Evolutionary conservation across 495 filamentous ascomycete genomes (phyloP), one percentile per base, ranked within the genome.

Genomic region (Cercophora sp.): DNA sequence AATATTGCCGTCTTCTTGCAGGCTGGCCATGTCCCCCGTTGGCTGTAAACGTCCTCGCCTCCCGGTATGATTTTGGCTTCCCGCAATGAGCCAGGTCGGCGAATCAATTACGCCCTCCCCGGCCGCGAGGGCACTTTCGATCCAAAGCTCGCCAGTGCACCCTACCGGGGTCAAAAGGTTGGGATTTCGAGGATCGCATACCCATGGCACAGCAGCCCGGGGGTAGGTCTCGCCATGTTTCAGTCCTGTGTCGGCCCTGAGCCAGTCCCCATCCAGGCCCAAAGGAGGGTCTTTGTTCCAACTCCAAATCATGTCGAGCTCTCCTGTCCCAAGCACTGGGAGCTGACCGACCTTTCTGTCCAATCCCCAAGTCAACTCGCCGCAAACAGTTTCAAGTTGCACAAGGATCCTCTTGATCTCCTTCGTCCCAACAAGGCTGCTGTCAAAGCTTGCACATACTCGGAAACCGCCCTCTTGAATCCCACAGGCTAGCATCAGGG

Each of bases 61-160:
- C 5, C 49, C 50, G 0, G 39, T 6, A 25, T 26, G 3, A 10
- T 37, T 34, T 5, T 11, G 5, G 9, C 23, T 27, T 5, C 57
- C 54, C 3, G 50, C 35, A 2, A 54, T 3, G 0, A 60, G 34
- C 58, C 58, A 60, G 0, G 50, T 13, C 6, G 58, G 59, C 20
- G 42, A 54, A 4, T 54, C 27, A 2, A 79, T 53, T 44, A 85
- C 78, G 3, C 76, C 73, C 4, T 84, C 75, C 1, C 15, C 36
- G 47, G 90, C 88, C 32, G 87, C 72, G 24, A 9, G 68, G 56
- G 8, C 85, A 82, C 29, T 77, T 24, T 83, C 84, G 11, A 92
- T 75, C 62, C 84, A 88, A 3, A 94, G 77, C 62, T 94, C 89
- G 5, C 89, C 89, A 27, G 87, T 67, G 6, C 77, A 79, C 8